phyloP scores from a whole-genome alignment of 768 basidiomycete species.

The Pleurotus citrinopileatus region DNA sequence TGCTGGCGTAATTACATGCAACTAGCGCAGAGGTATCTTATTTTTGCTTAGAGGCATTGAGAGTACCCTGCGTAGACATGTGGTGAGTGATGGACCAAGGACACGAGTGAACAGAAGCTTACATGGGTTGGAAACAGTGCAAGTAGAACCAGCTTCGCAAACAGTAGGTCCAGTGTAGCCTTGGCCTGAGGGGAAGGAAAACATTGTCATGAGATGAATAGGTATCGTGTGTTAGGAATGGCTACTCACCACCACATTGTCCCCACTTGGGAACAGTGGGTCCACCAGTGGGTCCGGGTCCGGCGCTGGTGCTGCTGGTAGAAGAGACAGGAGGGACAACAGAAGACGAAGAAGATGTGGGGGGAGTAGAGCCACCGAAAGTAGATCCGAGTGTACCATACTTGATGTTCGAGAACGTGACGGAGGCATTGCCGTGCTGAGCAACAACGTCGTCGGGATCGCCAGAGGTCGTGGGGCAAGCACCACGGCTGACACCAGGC shows the following conservation, averaged over 20 bases:
- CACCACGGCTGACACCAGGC: constrained; percentile 35
- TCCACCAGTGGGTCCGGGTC: background rate
- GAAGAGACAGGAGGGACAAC: background rate
- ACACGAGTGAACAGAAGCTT: constrained; percentile 17
- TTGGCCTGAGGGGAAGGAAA: constrained; percentile 15
- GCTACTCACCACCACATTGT: constrained; percentile 5
- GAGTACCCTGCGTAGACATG: constrained; percentile 33
- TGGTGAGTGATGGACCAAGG: background rate
- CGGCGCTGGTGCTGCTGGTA: background rate
- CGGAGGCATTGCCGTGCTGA: constrained; percentile 24
- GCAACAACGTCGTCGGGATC: constrained; percentile 32
- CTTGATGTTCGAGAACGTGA: constrained; percentile 41
- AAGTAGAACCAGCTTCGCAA: constrained; percentile 35
- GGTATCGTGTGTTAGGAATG: background rate
- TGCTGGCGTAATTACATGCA: background rate
- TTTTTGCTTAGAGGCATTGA: constrained; percentile 29
- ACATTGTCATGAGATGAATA: background rate
- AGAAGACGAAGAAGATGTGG: background rate
- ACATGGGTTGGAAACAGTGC: constrained; percentile 37
- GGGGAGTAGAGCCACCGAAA: background rate
- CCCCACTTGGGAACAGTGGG: constrained; percentile 1
- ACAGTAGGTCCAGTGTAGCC: constrained; percentile 39
- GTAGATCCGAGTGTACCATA: constrained; percentile 31
- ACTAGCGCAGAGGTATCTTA: background rate
- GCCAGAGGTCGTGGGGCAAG: constrained; percentile 35